phyloP scores from a whole-genome alignment of 306 rosid species.

The Vachellia pachyceras region DNA sequence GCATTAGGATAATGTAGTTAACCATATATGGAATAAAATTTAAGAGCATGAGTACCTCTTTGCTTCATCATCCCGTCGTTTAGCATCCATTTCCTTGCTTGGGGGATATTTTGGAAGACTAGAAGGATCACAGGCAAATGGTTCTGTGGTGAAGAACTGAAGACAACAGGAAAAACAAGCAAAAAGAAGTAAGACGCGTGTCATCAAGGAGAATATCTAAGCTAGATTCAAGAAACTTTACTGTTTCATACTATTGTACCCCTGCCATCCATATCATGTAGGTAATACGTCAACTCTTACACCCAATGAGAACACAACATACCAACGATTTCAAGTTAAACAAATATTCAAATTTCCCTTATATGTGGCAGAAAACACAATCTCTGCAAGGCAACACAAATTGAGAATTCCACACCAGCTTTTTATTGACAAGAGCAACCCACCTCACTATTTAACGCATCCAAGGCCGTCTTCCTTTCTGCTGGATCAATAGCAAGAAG shows the following conservation, averaged over 20 bases:
- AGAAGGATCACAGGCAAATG: slow-evolving; percentile 89
- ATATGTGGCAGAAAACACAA: slow-evolving; percentile 32
- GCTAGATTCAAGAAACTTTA: slow-evolving; percentile 30
- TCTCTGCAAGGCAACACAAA: slow-evolving; percentile 23
- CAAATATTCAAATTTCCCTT: background rate
- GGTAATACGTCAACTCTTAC: slow-evolving; percentile 11
- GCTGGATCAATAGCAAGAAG: slow-evolving; percentile 97
- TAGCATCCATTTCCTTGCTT: slow-evolving; percentile 92
- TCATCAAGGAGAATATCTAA: slow-evolving; percentile 33
- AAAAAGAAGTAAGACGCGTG: slow-evolving; percentile 23
- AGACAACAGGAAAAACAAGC: slow-evolving; percentile 40
- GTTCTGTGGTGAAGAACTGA: slow-evolving; percentile 89
- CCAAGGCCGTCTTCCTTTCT: slow-evolving; percentile 76
- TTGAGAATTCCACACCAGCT: background rate
- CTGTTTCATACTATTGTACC: slow-evolving; percentile 9
- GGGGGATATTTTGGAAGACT: slow-evolving; percentile 95
- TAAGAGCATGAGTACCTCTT: slow-evolving; percentile 57
- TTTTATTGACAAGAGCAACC: slow-evolving; percentile 33
- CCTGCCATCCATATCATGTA: slow-evolving; percentile 23
- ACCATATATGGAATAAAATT: slow-evolving; percentile 26
- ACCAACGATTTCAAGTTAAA: background rate
- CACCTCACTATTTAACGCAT: slow-evolving; percentile 84
- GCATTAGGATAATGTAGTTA: slow-evolving; percentile 5
- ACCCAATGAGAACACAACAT: background rate
- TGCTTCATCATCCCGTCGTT: slow-evolving; percentile 85